These are phyloP conservation scores for Borealophlyctis nickersoniae DNA, from an alignment of 192 early-diverging fungal species.

Conservation along the genomic window DNA sequence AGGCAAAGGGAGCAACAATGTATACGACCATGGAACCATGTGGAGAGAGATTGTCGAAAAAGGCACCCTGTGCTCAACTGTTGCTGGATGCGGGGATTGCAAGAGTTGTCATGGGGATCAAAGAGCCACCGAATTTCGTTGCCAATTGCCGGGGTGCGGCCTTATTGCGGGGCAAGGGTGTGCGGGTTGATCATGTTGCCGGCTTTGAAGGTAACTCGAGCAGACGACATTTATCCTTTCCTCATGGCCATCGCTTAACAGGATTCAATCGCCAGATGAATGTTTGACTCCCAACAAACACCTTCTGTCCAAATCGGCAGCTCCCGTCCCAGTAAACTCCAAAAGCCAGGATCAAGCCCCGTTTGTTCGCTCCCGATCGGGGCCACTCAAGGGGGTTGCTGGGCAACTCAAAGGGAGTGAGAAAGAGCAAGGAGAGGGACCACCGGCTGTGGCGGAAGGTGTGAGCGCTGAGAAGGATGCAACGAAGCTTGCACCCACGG, in stretches of 20 bases:
- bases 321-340: no score
- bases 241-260: not conserved
- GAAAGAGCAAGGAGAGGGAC: no score
- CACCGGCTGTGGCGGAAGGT: no score
- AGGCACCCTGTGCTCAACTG: conserved; percentile 69
- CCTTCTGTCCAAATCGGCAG: conserved; percentile 4
- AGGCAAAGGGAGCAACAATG: conserved; percentile 59
- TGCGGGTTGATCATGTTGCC: conserved; percentile 70
- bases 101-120: conserved; percentile 81
- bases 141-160: conserved; percentile 70
- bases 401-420: no score
- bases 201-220: conserved; percentile 66
- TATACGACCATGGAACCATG: conserved; percentile 99
- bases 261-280: conserved; percentile 36
- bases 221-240: not conserved
- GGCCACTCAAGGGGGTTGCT: no score
- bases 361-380: no score
- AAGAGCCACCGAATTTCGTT: conserved; percentile 85
- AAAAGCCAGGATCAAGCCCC: no score
- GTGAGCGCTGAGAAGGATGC: no score
- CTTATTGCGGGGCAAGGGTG: conserved; percentile 63
- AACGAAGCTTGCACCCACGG: no score
- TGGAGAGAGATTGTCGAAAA: conserved; percentile 67
- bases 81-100: conserved; percentile 66
- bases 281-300: conserved; percentile 74